phyloP scores from a whole-genome alignment of 1,284 basidiomycete species.

The Cryptococcus sp. region DNA sequence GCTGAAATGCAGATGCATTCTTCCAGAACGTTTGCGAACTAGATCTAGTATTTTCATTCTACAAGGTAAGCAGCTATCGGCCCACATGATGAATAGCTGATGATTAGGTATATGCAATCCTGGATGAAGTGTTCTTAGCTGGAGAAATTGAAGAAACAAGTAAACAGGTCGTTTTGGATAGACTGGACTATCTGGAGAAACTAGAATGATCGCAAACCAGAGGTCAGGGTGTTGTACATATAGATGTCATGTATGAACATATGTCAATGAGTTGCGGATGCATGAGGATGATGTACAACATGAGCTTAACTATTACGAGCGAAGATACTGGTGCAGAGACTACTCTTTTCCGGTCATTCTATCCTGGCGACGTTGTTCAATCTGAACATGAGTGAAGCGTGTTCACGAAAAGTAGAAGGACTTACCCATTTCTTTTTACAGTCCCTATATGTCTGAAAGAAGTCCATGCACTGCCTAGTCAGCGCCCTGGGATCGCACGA shows the following conservation, averaged over 20 bases:
- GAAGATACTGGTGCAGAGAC: background rate
- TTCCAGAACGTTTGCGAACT: constrained; percentile 98
- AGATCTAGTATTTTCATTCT: constrained; percentile 96
- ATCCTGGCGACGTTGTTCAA: constrained; percentile 32
- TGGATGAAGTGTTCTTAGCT: constrained; percentile 98
- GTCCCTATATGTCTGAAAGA: constrained; percentile 46
- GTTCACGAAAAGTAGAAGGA: background rate
- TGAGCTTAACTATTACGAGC: background rate
- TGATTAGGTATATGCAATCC: constrained; percentile 82
- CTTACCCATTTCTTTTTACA: constrained; percentile 47
- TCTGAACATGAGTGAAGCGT: constrained; percentile 8
- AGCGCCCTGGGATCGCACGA: background rate
- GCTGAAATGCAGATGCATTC: constrained; percentile 69
- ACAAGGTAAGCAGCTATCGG: constrained; percentile 62
- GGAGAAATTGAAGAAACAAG: constrained; percentile 98
- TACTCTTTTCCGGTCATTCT: constrained; percentile 3
- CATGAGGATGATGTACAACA: background rate
- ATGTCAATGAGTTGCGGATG: background rate
- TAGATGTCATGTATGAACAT: background rate
- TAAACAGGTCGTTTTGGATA: constrained; percentile 86
- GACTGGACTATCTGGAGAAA: constrained; percentile 86
- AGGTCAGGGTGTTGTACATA: background rate
- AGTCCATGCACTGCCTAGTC: constrained; percentile 40
- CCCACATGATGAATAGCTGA: background rate
- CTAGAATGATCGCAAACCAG: constrained; percentile 58